Percentiles rank a stretch among this genome's conserved stretches.
These are phyloP conservation scores for Zygoascus tannicola DNA, from an alignment of 805 yeast genomes.

Conservation along the genomic window DNA sequence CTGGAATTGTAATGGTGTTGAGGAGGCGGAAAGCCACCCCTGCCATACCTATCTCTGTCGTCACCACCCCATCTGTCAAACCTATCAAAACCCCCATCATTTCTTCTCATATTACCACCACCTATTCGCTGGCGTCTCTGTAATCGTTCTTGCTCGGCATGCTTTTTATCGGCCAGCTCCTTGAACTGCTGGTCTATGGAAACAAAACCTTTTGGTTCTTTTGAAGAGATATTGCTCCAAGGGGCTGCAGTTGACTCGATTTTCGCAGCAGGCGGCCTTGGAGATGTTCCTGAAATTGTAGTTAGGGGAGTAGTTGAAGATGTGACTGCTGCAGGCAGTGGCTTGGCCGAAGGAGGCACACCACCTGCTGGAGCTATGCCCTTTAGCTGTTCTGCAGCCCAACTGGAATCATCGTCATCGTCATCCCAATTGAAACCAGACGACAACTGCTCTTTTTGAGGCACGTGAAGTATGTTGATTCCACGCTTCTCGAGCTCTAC, in stretches of 20 bases:
- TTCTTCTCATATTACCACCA: background rate
- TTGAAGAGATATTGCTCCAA: slow-evolving; percentile 11
- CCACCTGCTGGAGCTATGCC: background rate
- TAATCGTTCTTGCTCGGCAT: background rate
- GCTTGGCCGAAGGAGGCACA: slow-evolving; percentile 1
- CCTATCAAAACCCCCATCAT: slow-evolving; percentile 5
- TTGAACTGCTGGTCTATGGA: slow-evolving; percentile 20
- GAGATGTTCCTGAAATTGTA: too few relatives aligned
- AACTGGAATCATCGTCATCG: slow-evolving; percentile 26
- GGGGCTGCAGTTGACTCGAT: slow-evolving; percentile 11
- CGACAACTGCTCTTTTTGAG: too few relatives aligned
- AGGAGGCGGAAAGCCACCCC: background rate
- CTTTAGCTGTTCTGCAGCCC: slow-evolving; percentile 2
- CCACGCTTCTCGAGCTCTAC: slow-evolving; percentile 30
- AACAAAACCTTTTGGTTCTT: slow-evolving; percentile 9
- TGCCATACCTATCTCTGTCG: background rate
- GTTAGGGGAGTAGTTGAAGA: slow-evolving; percentile 7
- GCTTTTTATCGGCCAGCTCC: slow-evolving; percentile 15
- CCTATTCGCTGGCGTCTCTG: slow-evolving; percentile 1
- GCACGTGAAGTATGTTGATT: slow-evolving; percentile 16
- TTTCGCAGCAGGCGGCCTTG: slow-evolving; percentile 1
- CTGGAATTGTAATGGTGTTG: background rate
- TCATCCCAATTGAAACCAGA: slow-evolving; percentile 29
- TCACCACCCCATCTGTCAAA: slow-evolving; percentile 2
- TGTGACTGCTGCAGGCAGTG: slow-evolving; percentile 2